Evolutionary conservation across 345 rosid species (phyloP).

Genomic region (Syzygium aqueum): DNA sequence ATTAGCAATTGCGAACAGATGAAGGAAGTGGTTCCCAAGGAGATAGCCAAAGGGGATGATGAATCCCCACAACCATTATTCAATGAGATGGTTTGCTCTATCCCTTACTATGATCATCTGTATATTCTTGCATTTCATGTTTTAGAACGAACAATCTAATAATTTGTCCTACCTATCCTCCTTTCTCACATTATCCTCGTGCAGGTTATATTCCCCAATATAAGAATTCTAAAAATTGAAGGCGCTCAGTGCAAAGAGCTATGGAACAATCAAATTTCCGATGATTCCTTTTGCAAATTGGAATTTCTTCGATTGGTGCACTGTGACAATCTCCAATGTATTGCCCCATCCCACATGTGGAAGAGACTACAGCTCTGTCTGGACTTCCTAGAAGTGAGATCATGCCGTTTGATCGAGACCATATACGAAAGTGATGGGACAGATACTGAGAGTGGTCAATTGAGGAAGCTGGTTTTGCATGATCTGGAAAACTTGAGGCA

Average conservation of each 20-base stretch:
- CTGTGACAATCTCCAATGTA: background rate
- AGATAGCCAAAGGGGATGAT: too few species aligned
- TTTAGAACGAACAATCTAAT: background rate
- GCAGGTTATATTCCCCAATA: background rate
- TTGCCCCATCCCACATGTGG: background rate
- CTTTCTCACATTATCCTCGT: accelerated
- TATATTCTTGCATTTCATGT: background rate
- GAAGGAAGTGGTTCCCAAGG: too few species aligned
- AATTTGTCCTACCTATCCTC: background rate
- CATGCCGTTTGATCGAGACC: background rate
- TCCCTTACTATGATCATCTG: background rate
- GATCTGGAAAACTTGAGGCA: background rate
- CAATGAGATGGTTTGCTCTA: background rate
- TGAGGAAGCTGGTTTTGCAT: accelerated
- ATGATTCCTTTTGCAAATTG: background rate
- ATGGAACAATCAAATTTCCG: background rate
- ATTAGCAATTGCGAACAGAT: too few species aligned
- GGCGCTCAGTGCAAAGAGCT: background rate
- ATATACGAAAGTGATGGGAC: background rate
- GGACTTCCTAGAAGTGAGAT: accelerated
- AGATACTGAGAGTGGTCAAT: accelerated
- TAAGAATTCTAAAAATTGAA: accelerated
- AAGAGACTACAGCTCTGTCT: accelerated
- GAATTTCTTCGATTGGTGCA: accelerated
- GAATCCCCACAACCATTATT: too few species aligned